These are phyloP conservation scores for Candida sphagnicola DNA, from an alignment of 805 yeast species.

Conservation along the genomic window DNA sequence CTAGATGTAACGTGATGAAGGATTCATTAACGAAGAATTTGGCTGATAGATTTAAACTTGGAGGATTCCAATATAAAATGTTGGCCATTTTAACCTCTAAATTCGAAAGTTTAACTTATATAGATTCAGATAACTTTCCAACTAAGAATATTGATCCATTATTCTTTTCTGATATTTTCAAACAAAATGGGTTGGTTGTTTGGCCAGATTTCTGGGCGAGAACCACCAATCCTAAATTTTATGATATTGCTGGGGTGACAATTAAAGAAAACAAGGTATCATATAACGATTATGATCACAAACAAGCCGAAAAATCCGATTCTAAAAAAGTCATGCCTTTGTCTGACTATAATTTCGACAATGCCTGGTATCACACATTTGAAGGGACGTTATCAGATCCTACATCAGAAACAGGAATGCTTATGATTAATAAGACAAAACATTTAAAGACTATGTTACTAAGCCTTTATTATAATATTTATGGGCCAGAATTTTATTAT, in stretches of 20 bases:
- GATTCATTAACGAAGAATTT: constrained; percentile 13
- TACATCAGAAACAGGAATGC: constrained; percentile 67
- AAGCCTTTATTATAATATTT: constrained; percentile 59
- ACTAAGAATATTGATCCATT: constrained; percentile 40
- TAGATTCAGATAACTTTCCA: constrained; percentile 52
- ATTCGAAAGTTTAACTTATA: constrained; percentile 44
- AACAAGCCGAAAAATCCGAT: constrained; percentile 31
- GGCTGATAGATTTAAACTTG: constrained; percentile 19
- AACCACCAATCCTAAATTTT: constrained; percentile 58
- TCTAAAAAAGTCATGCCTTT: constrained; percentile 19
- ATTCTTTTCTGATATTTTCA: constrained; percentile 41
- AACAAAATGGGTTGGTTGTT: constrained; percentile 45
- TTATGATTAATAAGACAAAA: constrained; percentile 54
- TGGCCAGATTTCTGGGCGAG: constrained; percentile 77
- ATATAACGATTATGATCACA: constrained; percentile 30
- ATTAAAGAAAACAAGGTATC: constrained; percentile 32
- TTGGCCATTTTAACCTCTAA: constrained; percentile 60
- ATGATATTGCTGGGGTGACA: constrained; percentile 45
- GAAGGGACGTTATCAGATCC: constrained; percentile 65
- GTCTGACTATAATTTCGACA: constrained; percentile 21
- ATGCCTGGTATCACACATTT: constrained; percentile 51
- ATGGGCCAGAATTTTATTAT: constrained; percentile 65
- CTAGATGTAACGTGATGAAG: constrained; percentile 45
- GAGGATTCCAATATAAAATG: constrained; percentile 51
- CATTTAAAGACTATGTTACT: constrained; percentile 58